Evolutionary conservation across 306 rosid species (phyloP), one percentile per base, ranked within the genome.

Genomic region (Inga laurina): DNA sequence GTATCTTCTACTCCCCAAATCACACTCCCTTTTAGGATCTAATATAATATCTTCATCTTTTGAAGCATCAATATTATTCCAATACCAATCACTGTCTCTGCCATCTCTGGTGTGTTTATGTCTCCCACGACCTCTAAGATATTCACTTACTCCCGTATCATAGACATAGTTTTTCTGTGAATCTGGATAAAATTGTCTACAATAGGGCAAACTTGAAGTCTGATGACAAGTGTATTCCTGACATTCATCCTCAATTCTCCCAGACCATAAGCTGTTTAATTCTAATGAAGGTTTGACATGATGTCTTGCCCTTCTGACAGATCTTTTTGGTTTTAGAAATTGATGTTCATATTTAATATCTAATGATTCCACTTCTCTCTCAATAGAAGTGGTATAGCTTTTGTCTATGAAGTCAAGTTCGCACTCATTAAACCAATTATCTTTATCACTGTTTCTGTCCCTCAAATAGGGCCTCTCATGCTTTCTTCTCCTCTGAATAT

Each of bases 231-330:
- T 3, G 39, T 77, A 82, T 74, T 86, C 74, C 76, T 73, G 78
- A 85, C 56, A 83, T 32, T 83, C 74, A 84, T 91, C 86, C 88
- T 87, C 88, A 54, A 46, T 76, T 81, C 75, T 65, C 85, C 54
- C 77, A 76, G 83, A 79, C 77, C 83, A 79, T 46, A 77, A 75
- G 85, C 84, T 78, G 84, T 89, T 81, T 86, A 59, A 84, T 72
- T 73, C 74, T 61, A 75, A 56, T 27, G 78, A 70, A 75, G 78
- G 45, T 18, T 81, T 70, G 72, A 70, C 75, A 79, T 15, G 70
- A 76, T 75, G 81, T 81, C 89, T 87, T 59, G 43, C 82, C 91
- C 87, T 83, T 78, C 77, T 80, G 57, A 34, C 71, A 57, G 83
- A 83, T 84, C 85, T 81, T 82, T 71, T 46, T 67, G 68, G 24